Evolutionary conservation across 2,329 filamentous ascomycete species (phyloP).

Genomic region (Fusarium agapanthi): DNA sequence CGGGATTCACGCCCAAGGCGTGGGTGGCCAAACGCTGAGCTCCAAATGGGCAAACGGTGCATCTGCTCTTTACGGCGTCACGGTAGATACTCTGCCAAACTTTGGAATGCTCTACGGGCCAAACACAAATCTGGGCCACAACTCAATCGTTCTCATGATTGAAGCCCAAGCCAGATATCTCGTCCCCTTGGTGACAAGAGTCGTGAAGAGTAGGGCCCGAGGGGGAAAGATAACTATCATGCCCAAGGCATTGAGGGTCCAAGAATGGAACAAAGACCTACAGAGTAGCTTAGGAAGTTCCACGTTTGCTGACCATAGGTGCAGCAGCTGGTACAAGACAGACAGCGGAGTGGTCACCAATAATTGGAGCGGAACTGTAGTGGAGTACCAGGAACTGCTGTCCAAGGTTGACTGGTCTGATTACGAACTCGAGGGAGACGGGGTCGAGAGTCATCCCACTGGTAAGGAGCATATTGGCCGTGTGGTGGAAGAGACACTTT

Average conservation of each 20-base stretch:
- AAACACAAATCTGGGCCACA: neutral
- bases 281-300: accelerated
- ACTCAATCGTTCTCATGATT: neutral
- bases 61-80: neutral
- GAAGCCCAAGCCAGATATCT: neutral
- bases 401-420: neutral
- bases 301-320: accelerated
- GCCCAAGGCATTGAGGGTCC: neutral
- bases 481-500: neutral
- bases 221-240: accelerated
- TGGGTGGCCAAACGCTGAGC: accelerated
- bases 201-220: neutral
- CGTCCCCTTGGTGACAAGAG: neutral
- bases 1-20: neutral
- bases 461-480: neutral
- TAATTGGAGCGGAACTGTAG: neutral
- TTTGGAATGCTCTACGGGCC: neutral
- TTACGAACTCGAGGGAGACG: accelerated
- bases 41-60: neutral
- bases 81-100: neutral
- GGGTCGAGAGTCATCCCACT: accelerated
- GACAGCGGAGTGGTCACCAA: neutral
- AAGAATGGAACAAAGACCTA: neutral
- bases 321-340: neutral
- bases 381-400: neutral